Percentiles rank a stretch among this genome's conserved stretches.
These are phyloP conservation scores for Colletotrichum shisoi DNA, from an alignment of 2,329 filamentous ascomycete genomes.

Conservation along the genomic window DNA sequence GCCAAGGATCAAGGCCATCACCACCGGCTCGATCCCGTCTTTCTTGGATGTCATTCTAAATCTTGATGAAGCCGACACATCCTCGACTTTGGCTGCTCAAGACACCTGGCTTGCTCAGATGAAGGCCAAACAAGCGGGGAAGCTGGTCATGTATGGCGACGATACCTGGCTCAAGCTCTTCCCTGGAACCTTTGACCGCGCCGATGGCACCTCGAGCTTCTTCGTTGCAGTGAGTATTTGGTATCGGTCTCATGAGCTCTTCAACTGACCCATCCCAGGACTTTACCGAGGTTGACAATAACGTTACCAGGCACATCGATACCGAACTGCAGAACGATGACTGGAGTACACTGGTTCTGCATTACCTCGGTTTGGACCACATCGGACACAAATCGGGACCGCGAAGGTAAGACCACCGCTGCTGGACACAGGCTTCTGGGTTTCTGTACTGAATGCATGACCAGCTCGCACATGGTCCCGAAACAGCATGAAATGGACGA, in stretches of 20 bases:
- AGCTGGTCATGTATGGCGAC: constrained; percentile 93
- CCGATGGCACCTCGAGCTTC: constrained; percentile 95
- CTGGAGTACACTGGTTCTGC: constrained; percentile 93
- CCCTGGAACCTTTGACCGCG: constrained; percentile 82
- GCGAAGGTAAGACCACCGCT: constrained; percentile 66
- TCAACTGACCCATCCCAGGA: constrained; percentile 65
- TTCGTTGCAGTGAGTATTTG: constrained; percentile 83
- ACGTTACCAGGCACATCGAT: constrained; percentile 90
- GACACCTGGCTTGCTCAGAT: constrained; percentile 98
- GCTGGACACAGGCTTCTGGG: neutral
- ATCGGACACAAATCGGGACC: constrained; percentile 97
- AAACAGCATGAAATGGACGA: constrained; percentile 95
- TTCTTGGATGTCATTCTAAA: constrained; percentile 97
- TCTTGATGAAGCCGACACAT: constrained; percentile 91
- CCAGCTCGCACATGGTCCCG: constrained; percentile 84
- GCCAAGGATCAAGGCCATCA: constrained; percentile 96
- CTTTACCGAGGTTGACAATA: constrained; percentile 96
- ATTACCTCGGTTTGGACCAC: constrained; percentile 95
- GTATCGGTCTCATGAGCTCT: constrained; percentile 41
- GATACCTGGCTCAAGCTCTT: constrained; percentile 99
- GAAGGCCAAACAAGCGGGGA: constrained; percentile 73
- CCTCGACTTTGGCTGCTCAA: constrained; percentile 84
- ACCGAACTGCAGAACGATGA: constrained; percentile 77
- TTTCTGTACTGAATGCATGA: neutral
- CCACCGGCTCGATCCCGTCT: constrained; percentile 96